Evolutionary conservation across 495 filamentous ascomycete genomes (phyloP), one percentile per base, ranked within the genome.

Genomic region (Aspergillus steynii): DNA sequence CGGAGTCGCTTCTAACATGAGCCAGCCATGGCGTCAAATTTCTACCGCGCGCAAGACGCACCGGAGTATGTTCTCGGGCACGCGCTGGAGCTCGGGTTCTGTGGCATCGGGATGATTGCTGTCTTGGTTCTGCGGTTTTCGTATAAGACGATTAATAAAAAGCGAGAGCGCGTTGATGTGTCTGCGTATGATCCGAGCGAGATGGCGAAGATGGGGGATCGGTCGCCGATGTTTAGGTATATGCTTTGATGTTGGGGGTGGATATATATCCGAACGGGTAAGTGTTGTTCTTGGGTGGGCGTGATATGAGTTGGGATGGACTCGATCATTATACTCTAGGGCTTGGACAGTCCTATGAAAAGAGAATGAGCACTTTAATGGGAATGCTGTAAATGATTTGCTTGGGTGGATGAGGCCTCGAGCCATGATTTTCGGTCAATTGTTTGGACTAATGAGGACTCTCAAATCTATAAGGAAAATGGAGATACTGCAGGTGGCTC

Each of bases 41-140:
- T 93, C 71, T 93, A 93, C 65, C 84, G 90, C 15, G 62, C 76
- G 5, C 75, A 77, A 28, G 89, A 93, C 62, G 74, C 76, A 6
- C 89, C 89, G 0, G 74, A 82, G 25, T 93, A 88, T 61, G 73
- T 81, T 2, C 80, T 92, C 4, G 90, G 90, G 0, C 89, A 93
- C 68, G 79, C 77, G 4, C 69, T 92, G 29, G 89, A 90, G 61
- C 73, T 94, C 27, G 86, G 71, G 0, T 92, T 93, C 62, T 85
- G 88, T n/a, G 63, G 75, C 0, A 68, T 75, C 4, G 89, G 90
- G 0, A 78, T 90, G 51, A 62, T 87, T 37, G 88, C 88, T 0
- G 75, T 82, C 1, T 47, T 83, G 3, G 66, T 84, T 27, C 67
- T 91, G 47, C 73, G 86, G 5, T 34, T 82, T 28, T 72, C 74